Evolutionary conservation across 108 stramenopile genomes (phyloP).

Genomic region (Cylindrotheca closterium): DNA sequence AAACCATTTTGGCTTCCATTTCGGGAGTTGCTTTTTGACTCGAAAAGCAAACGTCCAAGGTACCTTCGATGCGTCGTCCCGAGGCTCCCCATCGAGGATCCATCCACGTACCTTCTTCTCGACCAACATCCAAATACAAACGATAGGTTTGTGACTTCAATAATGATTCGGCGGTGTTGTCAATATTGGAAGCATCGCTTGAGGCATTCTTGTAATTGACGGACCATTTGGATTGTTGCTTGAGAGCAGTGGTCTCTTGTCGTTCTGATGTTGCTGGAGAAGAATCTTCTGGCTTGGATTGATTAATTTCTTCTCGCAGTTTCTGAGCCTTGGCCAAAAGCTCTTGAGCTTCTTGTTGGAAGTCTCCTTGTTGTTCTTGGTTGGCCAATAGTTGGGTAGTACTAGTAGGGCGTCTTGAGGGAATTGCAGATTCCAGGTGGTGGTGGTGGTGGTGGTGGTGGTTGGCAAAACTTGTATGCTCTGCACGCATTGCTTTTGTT

Average conservation of each 20-base stretch:
- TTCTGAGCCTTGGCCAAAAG: conserved; percentile 12
- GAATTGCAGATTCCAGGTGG: no score
- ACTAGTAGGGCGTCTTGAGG: no score
- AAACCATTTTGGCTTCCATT: conserved; percentile 39
- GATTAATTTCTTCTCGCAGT: conserved; percentile 20
- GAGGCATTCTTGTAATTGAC: background rate
- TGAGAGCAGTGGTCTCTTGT: background rate
- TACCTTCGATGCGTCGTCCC: conserved; percentile 59
- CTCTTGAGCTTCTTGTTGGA: conserved; percentile 17
- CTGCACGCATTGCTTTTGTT: no score
- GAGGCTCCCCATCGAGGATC: conserved; percentile 80
- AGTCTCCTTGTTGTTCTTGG: no score
- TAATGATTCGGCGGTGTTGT: background rate
- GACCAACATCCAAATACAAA: conserved; percentile 63
- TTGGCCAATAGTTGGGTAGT: no score
- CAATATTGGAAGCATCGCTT: background rate
- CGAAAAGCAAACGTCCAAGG: conserved; percentile 59
- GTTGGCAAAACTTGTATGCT: no score
- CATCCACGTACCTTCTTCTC: conserved; percentile 85
- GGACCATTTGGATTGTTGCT: background rate
- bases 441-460: no score
- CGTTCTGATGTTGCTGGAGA: background rate
- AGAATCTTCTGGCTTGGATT: background rate
- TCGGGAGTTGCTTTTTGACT: conserved; percentile 20
- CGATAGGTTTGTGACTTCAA: conserved; percentile 39